Evolutionary conservation across 495 filamentous ascomycete species (phyloP).

Genomic region (Neurospora africana): DNA sequence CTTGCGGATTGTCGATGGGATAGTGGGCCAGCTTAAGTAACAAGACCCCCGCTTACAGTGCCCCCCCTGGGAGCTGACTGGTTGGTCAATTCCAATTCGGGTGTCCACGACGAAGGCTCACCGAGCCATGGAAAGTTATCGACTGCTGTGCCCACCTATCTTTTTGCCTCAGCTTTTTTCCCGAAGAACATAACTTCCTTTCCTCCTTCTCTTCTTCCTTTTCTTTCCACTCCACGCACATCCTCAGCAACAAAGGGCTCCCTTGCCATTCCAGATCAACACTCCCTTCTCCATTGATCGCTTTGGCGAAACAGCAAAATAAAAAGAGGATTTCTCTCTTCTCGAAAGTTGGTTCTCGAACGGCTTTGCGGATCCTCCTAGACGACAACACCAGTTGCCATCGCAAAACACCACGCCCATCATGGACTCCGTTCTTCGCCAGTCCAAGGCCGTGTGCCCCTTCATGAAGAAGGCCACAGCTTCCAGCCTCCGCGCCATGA

Average conservation of each 20-base stretch:
- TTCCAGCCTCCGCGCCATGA: slow-evolving; percentile 76
- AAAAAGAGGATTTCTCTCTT: not conserved
- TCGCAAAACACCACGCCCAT: slow-evolving; percentile 5
- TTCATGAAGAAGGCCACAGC: slow-evolving; percentile 93
- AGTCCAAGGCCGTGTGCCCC: slow-evolving; percentile 90
- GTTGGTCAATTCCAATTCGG: not conserved
- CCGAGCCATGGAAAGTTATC: not conserved
- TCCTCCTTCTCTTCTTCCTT: not conserved
- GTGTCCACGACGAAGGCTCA: not conserved
- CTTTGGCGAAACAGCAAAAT: not conserved
- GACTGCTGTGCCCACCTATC: not conserved
- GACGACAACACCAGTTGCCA: slow-evolving; percentile 1
- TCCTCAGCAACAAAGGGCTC: not conserved
- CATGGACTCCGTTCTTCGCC: slow-evolving; percentile 91
- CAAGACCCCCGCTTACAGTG: not conserved
- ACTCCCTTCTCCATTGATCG: not conserved
- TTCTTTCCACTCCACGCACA: not conserved
- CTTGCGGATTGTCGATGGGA: not conserved
- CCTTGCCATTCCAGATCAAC: not conserved
- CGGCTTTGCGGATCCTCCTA: not conserved
- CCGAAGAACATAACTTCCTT: not conserved
- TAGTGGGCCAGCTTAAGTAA: too few species aligned
- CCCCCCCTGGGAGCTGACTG: not conserved
- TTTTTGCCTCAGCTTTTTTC: not conserved
- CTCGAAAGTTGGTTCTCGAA: not conserved